These are phyloP conservation scores for Aspergillus udagawae DNA, from an alignment of 2,329 filamentous ascomycete genomes.

Conservation along the genomic window DNA sequence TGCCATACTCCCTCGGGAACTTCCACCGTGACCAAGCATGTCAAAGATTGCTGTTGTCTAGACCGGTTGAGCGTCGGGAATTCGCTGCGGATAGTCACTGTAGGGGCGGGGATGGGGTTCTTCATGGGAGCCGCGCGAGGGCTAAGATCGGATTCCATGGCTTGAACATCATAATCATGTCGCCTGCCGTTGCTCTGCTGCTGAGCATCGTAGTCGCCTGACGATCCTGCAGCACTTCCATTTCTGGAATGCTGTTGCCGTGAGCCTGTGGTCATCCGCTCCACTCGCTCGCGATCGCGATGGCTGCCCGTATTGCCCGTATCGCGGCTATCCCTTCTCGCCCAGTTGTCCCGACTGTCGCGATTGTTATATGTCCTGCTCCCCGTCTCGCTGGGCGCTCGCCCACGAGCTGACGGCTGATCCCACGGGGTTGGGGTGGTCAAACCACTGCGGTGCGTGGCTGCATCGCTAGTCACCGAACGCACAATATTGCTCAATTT, in stretches of 20 bases:
- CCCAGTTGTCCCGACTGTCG: constrained; percentile 25
- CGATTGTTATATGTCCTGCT: constrained; percentile 23
- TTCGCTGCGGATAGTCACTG: constrained; percentile 92
- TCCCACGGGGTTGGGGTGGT: constrained; percentile 63
- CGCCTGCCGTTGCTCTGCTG: constrained; percentile 65
- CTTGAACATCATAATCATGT: constrained; percentile 93
- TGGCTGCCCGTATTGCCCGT: constrained; percentile 36
- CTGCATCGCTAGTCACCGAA: constrained; percentile 67
- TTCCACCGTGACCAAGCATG: constrained; percentile 89
- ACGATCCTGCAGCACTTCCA: constrained; percentile 72
- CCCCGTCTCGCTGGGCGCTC: constrained; percentile 31
- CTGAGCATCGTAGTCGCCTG: constrained; percentile 74
- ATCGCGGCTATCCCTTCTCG: constrained; percentile 40
- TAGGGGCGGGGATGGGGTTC: constrained; percentile 85
- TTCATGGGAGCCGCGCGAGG: constrained; percentile 64
- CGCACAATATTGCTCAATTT: constrained; percentile 93
- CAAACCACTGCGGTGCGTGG: constrained; percentile 44
- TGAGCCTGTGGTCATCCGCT: constrained; percentile 40
- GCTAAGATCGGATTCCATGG: constrained; percentile 82
- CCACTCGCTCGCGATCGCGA: constrained; percentile 44
- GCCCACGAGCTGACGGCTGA: constrained; percentile 27
- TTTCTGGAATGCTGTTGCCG: constrained; percentile 63
- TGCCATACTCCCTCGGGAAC: constrained; percentile 90
- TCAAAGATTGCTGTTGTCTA: constrained; percentile 89
- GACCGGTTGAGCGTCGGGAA: constrained; percentile 92